phyloP scores from a whole-genome alignment of 305 asterid species.

The Striga hermonthica region DNA sequence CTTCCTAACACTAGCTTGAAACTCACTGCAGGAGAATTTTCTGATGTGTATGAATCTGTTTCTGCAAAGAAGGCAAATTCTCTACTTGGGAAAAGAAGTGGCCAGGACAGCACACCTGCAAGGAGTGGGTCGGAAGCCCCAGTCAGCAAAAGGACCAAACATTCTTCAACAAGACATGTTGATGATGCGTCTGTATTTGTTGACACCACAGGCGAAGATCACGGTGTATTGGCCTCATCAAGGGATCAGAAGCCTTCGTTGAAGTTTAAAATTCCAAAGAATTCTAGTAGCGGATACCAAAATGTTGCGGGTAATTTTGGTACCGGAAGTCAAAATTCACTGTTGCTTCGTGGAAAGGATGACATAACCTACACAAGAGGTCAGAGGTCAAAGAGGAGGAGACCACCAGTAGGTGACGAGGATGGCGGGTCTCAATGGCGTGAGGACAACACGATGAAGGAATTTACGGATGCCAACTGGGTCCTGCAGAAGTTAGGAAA shows the following conservation, averaged over 20 bases:
- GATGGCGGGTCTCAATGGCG: conserved; percentile 45
- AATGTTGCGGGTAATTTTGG: conserved; percentile 30
- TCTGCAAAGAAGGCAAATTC: conserved; percentile 45
- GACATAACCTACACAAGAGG: conserved; percentile 71
- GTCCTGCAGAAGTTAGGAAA: conserved; percentile 88
- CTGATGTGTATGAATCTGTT: conserved; percentile 43
- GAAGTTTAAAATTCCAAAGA: conserved; percentile 75
- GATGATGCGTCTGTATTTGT: conserved; percentile 44
- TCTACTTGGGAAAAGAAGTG: conserved; percentile 46
- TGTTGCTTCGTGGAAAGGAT: conserved; percentile 54
- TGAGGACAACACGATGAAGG: conserved; percentile 57
- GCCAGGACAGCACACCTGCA: conserved; percentile 42
- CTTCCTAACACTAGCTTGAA: conserved; percentile 40
- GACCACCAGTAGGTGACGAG: conserved; percentile 58
- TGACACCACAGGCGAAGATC: conserved; percentile 42
- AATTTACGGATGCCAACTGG: conserved; percentile 86
- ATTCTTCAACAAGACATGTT: conserved; percentile 35
- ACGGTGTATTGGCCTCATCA: conserved; percentile 33
- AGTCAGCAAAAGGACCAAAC: conserved; percentile 42
- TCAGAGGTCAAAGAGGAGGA: conserved; percentile 78
- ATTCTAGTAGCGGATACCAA: conserved; percentile 51
- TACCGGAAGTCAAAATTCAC: conserved; percentile 35
- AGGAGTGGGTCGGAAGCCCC: conserved; percentile 45
- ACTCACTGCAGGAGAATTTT: conserved; percentile 37
- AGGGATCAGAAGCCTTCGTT: conserved; percentile 60